Evolutionary conservation across 257 asterid genomes (phyloP).

Genomic region (Forsythia suspensa): DNA sequence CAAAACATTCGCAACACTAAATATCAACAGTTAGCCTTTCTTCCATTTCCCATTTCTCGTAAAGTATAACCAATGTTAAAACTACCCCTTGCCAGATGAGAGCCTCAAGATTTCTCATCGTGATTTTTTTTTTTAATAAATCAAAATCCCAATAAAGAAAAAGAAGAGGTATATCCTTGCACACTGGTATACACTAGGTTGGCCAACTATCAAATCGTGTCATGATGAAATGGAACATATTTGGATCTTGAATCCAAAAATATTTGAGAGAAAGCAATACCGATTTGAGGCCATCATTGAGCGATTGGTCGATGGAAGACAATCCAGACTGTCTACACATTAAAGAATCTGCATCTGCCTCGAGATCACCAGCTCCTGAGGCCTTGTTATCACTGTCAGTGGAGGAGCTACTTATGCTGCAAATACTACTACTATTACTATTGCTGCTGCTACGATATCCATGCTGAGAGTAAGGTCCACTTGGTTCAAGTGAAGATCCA

Average conservation of each 20-base stretch:
- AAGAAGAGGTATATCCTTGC: background rate
- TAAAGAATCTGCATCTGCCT: slow-evolving; percentile 97
- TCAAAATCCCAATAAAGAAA: background rate
- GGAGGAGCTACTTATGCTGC: slow-evolving; percentile 88
- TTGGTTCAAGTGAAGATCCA: slow-evolving; percentile 68
- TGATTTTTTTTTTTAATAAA: background rate
- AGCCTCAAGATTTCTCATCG: background rate
- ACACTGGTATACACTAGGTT: background rate
- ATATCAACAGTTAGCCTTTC: background rate
- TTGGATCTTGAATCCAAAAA: slow-evolving; percentile 13
- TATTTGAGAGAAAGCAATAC: slow-evolving; percentile 29
- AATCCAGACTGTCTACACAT: slow-evolving; percentile 84
- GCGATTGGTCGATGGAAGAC: slow-evolving; percentile 71
- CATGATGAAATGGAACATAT: slow-evolving; percentile 6
- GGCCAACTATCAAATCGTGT: background rate
- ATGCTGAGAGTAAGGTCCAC: slow-evolving; percentile 60
- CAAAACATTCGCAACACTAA: background rate
- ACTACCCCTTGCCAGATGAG: background rate
- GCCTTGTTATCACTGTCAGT: slow-evolving; percentile 80
- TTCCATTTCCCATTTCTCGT: background rate
- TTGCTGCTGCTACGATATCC: slow-evolving; percentile 85
- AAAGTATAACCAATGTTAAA: background rate
- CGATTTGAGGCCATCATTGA: slow-evolving; percentile 60
- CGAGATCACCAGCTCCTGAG: slow-evolving; percentile 82
- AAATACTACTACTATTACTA: slow-evolving; percentile 86